phyloP scores from a whole-genome alignment of 129 eudicot genomes.

The Pseudognaphalium luteoalbum region DNA sequence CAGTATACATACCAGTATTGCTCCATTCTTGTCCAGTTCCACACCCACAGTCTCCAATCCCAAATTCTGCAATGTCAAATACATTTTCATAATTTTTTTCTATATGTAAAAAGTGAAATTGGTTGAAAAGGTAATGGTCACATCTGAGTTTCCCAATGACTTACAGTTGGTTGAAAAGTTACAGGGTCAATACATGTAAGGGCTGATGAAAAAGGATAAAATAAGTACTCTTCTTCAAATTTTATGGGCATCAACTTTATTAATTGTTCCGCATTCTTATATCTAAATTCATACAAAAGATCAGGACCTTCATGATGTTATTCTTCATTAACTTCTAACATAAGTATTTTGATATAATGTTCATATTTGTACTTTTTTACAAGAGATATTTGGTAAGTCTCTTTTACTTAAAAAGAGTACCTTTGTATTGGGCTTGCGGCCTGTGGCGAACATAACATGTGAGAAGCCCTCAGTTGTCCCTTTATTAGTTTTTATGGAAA shows the following conservation, averaged over 20 bases:
- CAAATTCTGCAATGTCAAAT: conserved; percentile 61
- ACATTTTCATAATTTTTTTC: background rate
- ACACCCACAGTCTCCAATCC: conserved; percentile 91
- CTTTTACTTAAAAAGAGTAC: conserved; percentile 32
- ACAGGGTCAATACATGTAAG: background rate
- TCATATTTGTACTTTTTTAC: background rate
- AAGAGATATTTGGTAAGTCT: background rate
- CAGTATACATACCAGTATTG: conserved; percentile 59
- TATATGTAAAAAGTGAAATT: background rate
- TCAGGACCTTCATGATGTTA: background rate
- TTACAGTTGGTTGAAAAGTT: background rate
- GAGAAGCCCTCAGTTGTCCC: conserved; percentile 93
- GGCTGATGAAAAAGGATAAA: conserved; percentile 2
- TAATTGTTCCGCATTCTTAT: background rate
- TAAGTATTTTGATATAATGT: background rate
- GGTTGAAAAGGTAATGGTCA: conserved; percentile 1
- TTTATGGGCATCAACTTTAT: background rate
- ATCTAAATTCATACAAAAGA: conserved; percentile 5
- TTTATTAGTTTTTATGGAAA: conserved; percentile 84
- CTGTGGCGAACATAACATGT: conserved; percentile 98
- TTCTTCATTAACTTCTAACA: conserved; percentile 11
- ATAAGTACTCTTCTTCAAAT: background rate
- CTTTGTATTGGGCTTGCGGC: conserved; percentile 91
- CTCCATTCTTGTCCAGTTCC: conserved; percentile 79
- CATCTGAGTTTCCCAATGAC: background rate